phyloP scores from a whole-genome alignment of 1,284 basidiomycete species.

The Ceratobasidium sp. region DNA sequence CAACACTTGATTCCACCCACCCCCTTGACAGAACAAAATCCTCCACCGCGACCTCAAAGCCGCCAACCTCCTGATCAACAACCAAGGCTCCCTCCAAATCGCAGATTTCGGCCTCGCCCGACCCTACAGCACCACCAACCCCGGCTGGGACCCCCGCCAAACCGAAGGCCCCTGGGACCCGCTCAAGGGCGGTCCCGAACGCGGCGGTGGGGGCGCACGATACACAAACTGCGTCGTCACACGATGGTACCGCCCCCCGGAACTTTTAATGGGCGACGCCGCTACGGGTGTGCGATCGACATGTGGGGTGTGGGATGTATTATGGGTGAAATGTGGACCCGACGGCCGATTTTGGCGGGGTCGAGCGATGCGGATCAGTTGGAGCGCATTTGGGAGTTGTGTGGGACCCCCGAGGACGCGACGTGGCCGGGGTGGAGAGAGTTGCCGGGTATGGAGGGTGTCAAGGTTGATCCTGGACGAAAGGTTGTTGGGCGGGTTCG shows the following conservation, averaged over 20 bases:
- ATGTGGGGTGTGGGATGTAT: constrained; percentile 99
- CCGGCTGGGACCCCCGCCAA: constrained; percentile 30
- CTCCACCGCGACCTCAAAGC: constrained; percentile 99
- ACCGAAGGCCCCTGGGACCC: not conserved
- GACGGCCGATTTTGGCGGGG: constrained; percentile 87
- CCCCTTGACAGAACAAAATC: constrained; percentile 77
- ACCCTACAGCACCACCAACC: constrained; percentile 53
- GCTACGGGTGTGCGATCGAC: constrained; percentile 94
- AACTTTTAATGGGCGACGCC: constrained; percentile 88
- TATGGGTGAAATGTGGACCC: constrained; percentile 93
- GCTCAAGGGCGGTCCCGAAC: constrained; percentile 16
- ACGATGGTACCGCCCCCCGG: constrained; percentile 96
- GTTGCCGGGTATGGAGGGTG: constrained; percentile 81
- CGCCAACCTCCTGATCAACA: constrained; percentile 94
- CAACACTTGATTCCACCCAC: not conserved
- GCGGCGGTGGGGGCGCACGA: constrained; percentile 61
- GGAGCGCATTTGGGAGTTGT: constrained; percentile 87
- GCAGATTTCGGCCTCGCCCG: constrained; percentile 98
- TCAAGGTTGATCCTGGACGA: constrained; percentile 54
- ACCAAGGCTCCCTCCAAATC: constrained; percentile 82
- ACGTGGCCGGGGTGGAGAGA: constrained; percentile 78
- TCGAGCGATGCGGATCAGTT: constrained; percentile 90
- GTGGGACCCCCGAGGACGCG: constrained; percentile 81
- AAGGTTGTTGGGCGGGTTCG: constrained; percentile 5
- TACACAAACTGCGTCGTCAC: constrained; percentile 99